Conservation (phyloP, 306 rosid species). For the Rosa chinensis region DNA sequence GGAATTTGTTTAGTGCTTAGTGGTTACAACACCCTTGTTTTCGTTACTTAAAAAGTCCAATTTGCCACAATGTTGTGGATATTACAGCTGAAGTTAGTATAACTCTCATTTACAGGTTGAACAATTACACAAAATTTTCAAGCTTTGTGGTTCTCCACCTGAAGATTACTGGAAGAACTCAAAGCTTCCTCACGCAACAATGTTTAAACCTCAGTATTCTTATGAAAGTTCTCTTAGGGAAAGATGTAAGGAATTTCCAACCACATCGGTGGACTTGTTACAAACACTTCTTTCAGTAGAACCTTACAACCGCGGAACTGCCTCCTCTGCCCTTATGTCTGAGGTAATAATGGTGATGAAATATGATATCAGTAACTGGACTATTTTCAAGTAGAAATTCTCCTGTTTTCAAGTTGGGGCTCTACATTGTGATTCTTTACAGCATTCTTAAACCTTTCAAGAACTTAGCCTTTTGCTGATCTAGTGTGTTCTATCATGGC, state of each 20-base stretch:
- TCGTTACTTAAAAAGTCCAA: background rate
- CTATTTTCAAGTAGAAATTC: background rate
- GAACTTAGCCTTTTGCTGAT: conserved; percentile 11
- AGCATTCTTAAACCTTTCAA: background rate
- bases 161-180: conserved; percentile 84
- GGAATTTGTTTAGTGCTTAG: background rate
- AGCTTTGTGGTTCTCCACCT: conserved; percentile 89
- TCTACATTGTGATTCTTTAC: background rate
- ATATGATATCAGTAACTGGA: background rate
- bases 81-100: background rate
- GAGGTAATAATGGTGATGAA: conserved; percentile 53
- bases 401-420: background rate
- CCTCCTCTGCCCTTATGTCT: conserved; percentile 82
- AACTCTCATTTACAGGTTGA: conserved; percentile 58
- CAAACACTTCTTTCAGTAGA: conserved; percentile 76
- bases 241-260: conserved; percentile 62
- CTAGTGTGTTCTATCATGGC: conserved; percentile 16
- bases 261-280: conserved; percentile 54
- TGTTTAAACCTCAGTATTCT: conserved; percentile 79
- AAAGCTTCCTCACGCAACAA: conserved; percentile 84
- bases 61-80: background rate
- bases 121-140: conserved; percentile 90
- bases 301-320: conserved; percentile 72
- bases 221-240: conserved; percentile 69
- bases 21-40: background rate